Evolutionary conservation across 2,329 filamentous ascomycete species (phyloP), one percentile per base, ranked within the genome.

Genomic region (Calycina herbarum): DNA sequence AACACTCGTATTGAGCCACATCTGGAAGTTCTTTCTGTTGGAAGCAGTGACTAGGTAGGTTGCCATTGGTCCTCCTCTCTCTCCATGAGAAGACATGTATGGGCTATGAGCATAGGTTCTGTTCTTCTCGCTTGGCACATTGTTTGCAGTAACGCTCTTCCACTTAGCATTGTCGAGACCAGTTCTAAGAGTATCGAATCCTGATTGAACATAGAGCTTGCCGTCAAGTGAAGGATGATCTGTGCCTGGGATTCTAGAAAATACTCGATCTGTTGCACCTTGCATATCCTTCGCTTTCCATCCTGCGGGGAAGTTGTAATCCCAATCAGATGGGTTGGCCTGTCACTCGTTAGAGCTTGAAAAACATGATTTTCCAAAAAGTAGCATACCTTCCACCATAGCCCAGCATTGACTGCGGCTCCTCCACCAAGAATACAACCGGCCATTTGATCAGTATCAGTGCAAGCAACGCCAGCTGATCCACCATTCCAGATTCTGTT

Each of bases 371-470:
- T 3, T 15, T 6, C 15, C 6, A 3, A 59, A 13, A 59, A 38
- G 10, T 7, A 27, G 59, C 76, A 72, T 66, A 81, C 82, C 75
- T 85, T 87, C 82, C 86, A 89, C 84, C 87, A 91, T 40, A 91
- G 80, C 57, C 86, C 88, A 61, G 89, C 85, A 70, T 91, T 92
- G 72, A 91, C 69, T 7, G 74, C 74, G 24, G 74, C 74, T 42
- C 74, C 73, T 64, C 89, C 89, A 59, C 89, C 89, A 2, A 92
- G 82, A 56, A 92, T 81, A 68, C 89, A 92, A 15, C 88, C 89
- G 13, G 88, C 87, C 87, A 91, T 90, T 72, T 89, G 86, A 68
- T 89, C 88, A n/a, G 85, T 87, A 74, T 92, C 89, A 1, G 82
- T 83, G 76, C 89, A 92, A 42, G 86, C 84, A 70, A 90, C 86